phyloP scores from a whole-genome alignment of 495 filamentous ascomycete species.

The Penicillium desertorum region DNA sequence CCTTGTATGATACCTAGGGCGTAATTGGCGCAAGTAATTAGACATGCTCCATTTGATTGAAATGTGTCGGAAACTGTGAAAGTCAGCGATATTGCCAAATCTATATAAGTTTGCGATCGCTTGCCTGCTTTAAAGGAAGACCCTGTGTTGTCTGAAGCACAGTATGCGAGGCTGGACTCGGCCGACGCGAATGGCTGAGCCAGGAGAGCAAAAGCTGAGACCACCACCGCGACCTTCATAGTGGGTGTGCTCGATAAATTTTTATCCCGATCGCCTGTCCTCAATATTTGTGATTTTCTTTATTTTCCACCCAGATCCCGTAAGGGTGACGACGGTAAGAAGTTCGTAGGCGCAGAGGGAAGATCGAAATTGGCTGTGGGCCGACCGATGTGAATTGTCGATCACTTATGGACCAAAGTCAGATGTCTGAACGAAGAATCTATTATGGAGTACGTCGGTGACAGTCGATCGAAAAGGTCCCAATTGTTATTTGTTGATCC shows the following conservation, averaged over 20 bases:
- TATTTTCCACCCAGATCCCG: not conserved
- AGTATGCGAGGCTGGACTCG: constrained; percentile 37
- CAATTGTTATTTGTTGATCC: constrained; percentile 11
- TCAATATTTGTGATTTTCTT: not conserved
- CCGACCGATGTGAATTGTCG: constrained; percentile 24
- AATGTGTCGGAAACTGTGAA: constrained; percentile 51
- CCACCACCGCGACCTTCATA: constrained; percentile 22
- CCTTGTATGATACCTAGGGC: constrained; percentile 68
- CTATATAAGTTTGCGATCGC: constrained; percentile 5
- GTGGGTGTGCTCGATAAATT: constrained; percentile 4
- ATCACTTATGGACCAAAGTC: constrained; percentile 14
- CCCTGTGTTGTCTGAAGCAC: constrained; percentile 51
- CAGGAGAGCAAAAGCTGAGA: constrained; percentile 19
- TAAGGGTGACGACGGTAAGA: not conserved
- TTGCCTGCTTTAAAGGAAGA: constrained; percentile 32
- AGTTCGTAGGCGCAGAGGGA: not conserved
- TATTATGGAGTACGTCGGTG: not conserved
- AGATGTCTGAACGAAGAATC: not conserved
- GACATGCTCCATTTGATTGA: constrained; percentile 67
- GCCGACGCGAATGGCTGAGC: constrained; percentile 19
- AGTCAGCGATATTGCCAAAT: constrained; percentile 19
- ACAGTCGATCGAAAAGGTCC: not conserved
- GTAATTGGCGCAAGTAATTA: constrained; percentile 54
- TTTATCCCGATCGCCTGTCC: not conserved
- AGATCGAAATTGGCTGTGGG: constrained; percentile 10